Percentiles rank a stretch among this genome's conserved stretches.
These are phyloP conservation scores for Solioccasus polychromus DNA, from an alignment of 768 basidiomycete genomes.

Conservation along the genomic window DNA sequence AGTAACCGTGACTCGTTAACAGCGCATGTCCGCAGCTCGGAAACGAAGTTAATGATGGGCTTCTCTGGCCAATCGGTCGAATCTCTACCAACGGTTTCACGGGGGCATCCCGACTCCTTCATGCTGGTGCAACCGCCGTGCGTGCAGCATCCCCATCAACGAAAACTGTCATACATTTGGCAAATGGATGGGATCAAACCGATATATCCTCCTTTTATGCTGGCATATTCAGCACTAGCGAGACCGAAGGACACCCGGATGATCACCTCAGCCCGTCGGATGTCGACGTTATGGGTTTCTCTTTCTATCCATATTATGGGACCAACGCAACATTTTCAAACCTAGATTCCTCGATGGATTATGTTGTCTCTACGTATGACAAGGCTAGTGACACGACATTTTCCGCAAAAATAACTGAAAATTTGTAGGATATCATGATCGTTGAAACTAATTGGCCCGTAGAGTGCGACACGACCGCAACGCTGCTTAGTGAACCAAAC, in stretches of 20 bases:
- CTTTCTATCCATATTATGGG: slow-evolving; percentile 14
- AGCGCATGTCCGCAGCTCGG: no score
- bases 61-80: no score
- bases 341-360: slow-evolving; percentile 1
- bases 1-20: no score
- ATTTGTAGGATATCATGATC: slow-evolving; percentile 9
- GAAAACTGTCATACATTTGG: slow-evolving; percentile 10
- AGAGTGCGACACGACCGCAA: neutral
- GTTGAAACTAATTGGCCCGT: slow-evolving; percentile 13
- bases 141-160: slow-evolving; percentile 4
- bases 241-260: neutral
- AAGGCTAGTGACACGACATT: slow-evolving; percentile 2
- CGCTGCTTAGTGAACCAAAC: slow-evolving; percentile 9
- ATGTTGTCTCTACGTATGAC: slow-evolving; percentile 7
- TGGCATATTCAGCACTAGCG: neutral
- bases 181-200: slow-evolving; percentile 7
- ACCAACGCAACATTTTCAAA: slow-evolving; percentile 6
- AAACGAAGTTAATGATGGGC: no score
- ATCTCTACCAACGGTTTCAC: no score
- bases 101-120: slow-evolving; percentile 38
- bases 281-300: slow-evolving; percentile 9
- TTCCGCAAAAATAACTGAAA: neutral
- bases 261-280: no score
- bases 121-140: slow-evolving; percentile 29
- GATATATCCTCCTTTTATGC: slow-evolving; percentile 4